A percentile compares a stretch with the other conserved stretches of the same genome.
These are phyloP conservation scores for Stachybotrys chartarum DNA, from an alignment of 2,329 filamentous ascomycete species.

Conservation along the genomic window DNA sequence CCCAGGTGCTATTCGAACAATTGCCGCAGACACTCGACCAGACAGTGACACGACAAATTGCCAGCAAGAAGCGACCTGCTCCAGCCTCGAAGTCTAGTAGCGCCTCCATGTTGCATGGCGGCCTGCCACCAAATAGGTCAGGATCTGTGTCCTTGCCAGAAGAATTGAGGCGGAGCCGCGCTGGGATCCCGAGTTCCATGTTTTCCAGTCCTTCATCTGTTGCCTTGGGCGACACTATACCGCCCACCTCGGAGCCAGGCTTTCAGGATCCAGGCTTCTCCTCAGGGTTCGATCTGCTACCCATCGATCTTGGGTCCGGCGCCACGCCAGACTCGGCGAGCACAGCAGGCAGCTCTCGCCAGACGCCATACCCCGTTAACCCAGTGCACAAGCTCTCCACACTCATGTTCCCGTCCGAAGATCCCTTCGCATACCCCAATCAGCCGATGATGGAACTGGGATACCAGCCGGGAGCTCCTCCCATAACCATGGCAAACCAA, in stretches of 20 bases:
- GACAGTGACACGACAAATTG: slow-evolving; percentile 27
- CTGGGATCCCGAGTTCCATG: slow-evolving; percentile 7
- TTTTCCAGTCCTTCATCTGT: slow-evolving; percentile 5
- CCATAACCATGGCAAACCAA: slow-evolving; percentile 23
- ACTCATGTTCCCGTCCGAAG: slow-evolving; percentile 74
- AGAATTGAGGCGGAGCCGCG: slow-evolving; percentile 24
- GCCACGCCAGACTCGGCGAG: slow-evolving; percentile 36
- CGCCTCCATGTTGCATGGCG: slow-evolving; percentile 17
- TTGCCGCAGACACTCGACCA: slow-evolving; percentile 66
- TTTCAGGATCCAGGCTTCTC: slow-evolving; percentile 29
- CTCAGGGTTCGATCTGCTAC: slow-evolving; percentile 35
- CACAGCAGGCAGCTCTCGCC: slow-evolving; percentile 31
- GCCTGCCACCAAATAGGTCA: slow-evolving; percentile 21
- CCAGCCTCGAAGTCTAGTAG: slow-evolving; percentile 28
- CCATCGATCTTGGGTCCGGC: slow-evolving; percentile 36
- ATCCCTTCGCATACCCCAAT: slow-evolving; percentile 74
- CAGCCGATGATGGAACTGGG: slow-evolving; percentile 61
- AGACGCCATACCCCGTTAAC: slow-evolving; percentile 26
- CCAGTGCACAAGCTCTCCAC: slow-evolving; percentile 63
- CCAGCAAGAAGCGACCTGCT: slow-evolving; percentile 51
- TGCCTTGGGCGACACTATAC: slow-evolving; percentile 26
- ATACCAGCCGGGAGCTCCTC: slow-evolving; percentile 25
- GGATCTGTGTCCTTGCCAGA: slow-evolving; percentile 23
- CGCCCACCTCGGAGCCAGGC: slow-evolving; percentile 15
- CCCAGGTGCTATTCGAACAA: slow-evolving; percentile 72